phyloP scores from a whole-genome alignment of 2,329 filamentous ascomycete genomes.

The Sarocladiaceae sp. region DNA sequence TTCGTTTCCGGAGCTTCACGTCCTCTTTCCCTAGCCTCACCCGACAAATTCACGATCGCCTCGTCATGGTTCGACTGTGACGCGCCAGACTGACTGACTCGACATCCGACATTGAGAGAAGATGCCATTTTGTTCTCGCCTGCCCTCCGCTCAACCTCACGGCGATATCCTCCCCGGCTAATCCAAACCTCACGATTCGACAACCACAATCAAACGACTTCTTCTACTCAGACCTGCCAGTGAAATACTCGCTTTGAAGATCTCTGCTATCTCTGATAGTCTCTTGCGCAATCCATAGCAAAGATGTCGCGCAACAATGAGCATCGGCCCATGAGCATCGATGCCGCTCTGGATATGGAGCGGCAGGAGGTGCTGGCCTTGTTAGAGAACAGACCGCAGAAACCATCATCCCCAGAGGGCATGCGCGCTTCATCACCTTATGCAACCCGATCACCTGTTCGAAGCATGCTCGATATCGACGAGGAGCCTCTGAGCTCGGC shows the following conservation, averaged over 20 bases:
- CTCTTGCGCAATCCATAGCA: conserved; percentile 2
- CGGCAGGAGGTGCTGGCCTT: conserved; percentile 65
- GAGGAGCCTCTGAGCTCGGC: conserved; percentile 27
- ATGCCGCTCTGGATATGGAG: conserved; percentile 72
- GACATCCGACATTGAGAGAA: conserved; percentile 3
- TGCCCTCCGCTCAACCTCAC: not conserved
- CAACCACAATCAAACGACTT: too few species aligned
- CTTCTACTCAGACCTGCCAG: too few species aligned
- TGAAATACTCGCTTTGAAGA: too few species aligned
- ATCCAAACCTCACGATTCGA: too few species aligned
- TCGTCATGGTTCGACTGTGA: conserved; percentile 5
- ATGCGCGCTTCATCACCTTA: conserved; percentile 48
- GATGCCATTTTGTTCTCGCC: conserved; percentile 3
- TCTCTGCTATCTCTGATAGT: too few species aligned
- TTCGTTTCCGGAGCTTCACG: not conserved
- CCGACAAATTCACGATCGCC: not conserved
- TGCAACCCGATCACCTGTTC: conserved; percentile 55
- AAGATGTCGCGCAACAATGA: conserved; percentile 25
- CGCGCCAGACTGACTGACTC: too few species aligned
- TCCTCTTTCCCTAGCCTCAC: not conserved
- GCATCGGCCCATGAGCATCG: conserved; percentile 60
- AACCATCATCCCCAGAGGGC: conserved; percentile 26
- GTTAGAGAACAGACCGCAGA: conserved; percentile 45
- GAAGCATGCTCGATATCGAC: conserved; percentile 60
- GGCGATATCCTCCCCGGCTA: conserved; percentile 5